Evolutionary conservation across 371 early-diverging fungal genomes (phyloP).

Genomic region (Apophysomyces trapeziformis): DNA sequence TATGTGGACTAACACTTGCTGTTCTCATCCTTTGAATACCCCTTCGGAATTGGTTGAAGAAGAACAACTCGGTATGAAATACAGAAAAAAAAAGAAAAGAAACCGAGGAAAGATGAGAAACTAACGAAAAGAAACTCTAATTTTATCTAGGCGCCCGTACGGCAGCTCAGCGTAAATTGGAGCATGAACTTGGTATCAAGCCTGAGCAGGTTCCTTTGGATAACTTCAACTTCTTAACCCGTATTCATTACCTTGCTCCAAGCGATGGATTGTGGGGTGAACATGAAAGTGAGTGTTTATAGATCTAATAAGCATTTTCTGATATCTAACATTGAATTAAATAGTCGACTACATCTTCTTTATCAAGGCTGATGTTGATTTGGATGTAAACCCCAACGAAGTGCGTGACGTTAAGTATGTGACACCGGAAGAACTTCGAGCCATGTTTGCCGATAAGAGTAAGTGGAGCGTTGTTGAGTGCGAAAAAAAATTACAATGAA

Average conservation of each 20-base stretch:
- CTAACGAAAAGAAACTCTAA: background rate
- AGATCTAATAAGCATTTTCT: background rate
- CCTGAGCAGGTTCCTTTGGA: constrained; percentile 81
- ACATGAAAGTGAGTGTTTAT: constrained; percentile 77
- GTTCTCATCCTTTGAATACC: constrained; percentile 92
- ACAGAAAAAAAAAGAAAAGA: too few species aligned
- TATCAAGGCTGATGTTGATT: constrained; percentile 69
- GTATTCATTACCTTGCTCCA: constrained; percentile 94
- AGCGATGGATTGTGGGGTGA: constrained; percentile 98
- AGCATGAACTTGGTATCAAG: constrained; percentile 94
- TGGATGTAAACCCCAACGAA: constrained; percentile 81
- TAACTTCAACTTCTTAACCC: constrained; percentile 84
- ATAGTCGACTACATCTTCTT: constrained; percentile 91
- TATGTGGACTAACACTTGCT: constrained; percentile 97
- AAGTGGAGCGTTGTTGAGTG: constrained; percentile 21
- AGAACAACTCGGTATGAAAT: constrained; percentile 63
- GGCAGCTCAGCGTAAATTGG: constrained; percentile 83
- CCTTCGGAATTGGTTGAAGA: constrained; percentile 82
- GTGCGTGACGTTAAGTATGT: constrained; percentile 79
- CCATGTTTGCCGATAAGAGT: constrained; percentile 72
- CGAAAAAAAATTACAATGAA: background rate
- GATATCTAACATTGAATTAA: background rate
- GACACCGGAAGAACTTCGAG: constrained; percentile 73
- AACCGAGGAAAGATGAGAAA: background rate
- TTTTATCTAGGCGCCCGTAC: constrained; percentile 49